phyloP scores from a whole-genome alignment of 805 yeast genomes.

The Spencermartinsiella europaea region DNA sequence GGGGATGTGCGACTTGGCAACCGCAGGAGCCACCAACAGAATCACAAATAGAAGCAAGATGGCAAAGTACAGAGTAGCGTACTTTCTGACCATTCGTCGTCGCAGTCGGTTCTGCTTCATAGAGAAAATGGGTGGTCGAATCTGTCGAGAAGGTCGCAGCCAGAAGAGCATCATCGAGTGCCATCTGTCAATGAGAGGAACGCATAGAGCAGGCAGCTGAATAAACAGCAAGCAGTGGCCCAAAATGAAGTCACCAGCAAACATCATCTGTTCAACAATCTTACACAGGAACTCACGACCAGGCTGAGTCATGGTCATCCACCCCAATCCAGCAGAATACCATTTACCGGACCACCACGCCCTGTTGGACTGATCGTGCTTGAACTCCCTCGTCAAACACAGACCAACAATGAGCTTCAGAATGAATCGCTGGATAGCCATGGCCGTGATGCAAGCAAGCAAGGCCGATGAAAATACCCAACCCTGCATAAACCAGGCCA shows the following conservation, averaged over 20 bases:
- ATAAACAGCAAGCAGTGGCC: constrained; percentile 85
- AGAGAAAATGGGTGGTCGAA: constrained; percentile 96
- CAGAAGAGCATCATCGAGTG: constrained; percentile 98
- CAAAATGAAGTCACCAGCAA: constrained; percentile 92
- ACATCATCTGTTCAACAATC: constrained; percentile 88
- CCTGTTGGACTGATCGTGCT: constrained; percentile 89
- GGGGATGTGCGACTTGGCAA: constrained; percentile 58
- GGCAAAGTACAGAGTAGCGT: constrained; percentile 72
- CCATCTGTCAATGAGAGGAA: constrained; percentile 94
- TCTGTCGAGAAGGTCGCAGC: constrained; percentile 95
- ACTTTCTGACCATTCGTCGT: constrained; percentile 95
- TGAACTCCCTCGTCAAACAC: constrained; percentile 89
- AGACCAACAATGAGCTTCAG: constrained; percentile 78
- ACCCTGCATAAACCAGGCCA: constrained; percentile 96
- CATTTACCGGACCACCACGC: constrained; percentile 99
- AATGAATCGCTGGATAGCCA: constrained; percentile 80
- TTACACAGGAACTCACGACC: constrained; percentile 92
- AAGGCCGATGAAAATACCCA: constrained; percentile 84
- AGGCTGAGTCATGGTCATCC: constrained; percentile 94
- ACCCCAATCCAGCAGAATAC: constrained; percentile 92
- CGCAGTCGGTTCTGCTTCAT: constrained; percentile 93
- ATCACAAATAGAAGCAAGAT: constrained; percentile 66
- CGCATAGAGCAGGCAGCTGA: constrained; percentile 78
- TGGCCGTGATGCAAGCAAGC: constrained; percentile 76
- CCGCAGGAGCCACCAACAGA: constrained; percentile 87